Evolutionary conservation across 2,329 filamentous ascomycete genomes (phyloP).

Genomic region (Exophiala sideris): DNA sequence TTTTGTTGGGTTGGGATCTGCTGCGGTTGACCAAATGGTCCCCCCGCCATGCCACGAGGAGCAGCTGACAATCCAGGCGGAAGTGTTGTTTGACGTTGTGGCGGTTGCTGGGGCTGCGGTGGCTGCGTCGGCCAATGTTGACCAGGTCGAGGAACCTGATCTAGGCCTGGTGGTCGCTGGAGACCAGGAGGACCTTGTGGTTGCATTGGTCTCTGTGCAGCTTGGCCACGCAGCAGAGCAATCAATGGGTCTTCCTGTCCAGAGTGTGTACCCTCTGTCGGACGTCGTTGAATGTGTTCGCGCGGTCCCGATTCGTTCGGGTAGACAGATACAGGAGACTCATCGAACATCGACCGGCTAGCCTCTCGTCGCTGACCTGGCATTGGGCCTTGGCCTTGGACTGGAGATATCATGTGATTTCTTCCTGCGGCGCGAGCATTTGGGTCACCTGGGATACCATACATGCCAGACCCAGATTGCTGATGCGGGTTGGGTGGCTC

Average conservation of each 20-base stretch:
- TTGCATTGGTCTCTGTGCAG: conserved; percentile 36
- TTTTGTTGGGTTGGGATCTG: conserved; percentile 10
- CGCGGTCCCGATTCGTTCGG: conserved; percentile 29
- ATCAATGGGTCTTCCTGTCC: conserved; percentile 36
- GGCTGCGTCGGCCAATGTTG: conserved; percentile 29
- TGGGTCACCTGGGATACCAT: conserved; percentile 3
- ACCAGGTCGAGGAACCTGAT: conserved; percentile 35
- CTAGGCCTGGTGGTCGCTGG: conserved; percentile 44
- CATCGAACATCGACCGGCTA: conserved; percentile 36
- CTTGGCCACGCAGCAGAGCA: conserved; percentile 27
- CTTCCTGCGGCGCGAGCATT: conserved; percentile 7
- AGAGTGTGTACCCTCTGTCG: conserved; percentile 38
- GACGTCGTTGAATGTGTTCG: conserved; percentile 35
- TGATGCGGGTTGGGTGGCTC: conserved; percentile 20
- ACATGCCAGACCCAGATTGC: conserved; percentile 12
- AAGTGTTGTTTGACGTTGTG: conserved; percentile 17
- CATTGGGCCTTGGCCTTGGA: conserved; percentile 14
- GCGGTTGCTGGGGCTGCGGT: conserved; percentile 9
- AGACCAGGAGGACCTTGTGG: conserved; percentile 36
- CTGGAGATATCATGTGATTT: conserved; percentile 11
- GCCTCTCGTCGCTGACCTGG: conserved; percentile 18
- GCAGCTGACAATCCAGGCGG: conserved; percentile 24
- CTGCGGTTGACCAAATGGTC: conserved; percentile 15
- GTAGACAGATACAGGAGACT: conserved; percentile 43
- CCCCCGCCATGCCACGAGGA: conserved; percentile 33